Base-by-base conservation (phyloP, 345 rosid species). In the Zanthoxylum bungeanum region DNA sequence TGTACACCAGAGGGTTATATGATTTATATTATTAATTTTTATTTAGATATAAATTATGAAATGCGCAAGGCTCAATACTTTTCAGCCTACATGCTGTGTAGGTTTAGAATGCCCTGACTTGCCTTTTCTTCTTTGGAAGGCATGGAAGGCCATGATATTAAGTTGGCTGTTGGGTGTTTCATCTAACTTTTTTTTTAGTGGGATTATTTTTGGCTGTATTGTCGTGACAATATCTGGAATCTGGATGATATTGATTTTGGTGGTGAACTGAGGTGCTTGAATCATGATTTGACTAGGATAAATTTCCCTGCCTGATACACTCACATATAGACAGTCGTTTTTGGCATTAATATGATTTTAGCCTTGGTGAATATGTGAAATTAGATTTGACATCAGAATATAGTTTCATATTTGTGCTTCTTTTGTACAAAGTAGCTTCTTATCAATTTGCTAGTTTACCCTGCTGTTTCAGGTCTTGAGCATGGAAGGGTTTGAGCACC, bases 401-500 rank as follows among this genome's bases (percentile, higher is more conserved):
- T 46, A 9, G 56, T 53, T 36, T 17, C 19, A 1, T 24, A n/a
- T 70, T 71, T 42, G 55, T 69, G 39, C 46, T 68, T 42, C 36
- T 56, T n/a, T 36, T 40, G 27, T 60, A 46, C 22, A 55, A 71
- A 66, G 34, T 60, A 19, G 11, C 17, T 44, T 58, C 36, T 61
- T 70, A 40, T 76, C 63, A 52, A 83, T 64, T 75, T 69, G 53
- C 71, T 69, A 65, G 42, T 73, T 49, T 64, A 60, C 33, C 55
- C 30, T 66, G 6, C 75, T 85, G 28, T 73, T 60, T 79, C 80
- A 96, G 99, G 95, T 96, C 76, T 79, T 96, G 79, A 77, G 93
- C 42, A 84, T 93, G 90, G 99, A 96, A 78, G 86, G 92, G 68
- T 89, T 93, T 74, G 97, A 93, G 86, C 99, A 96, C 86, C 92